Evolutionary conservation across 2,329 filamentous ascomycete genomes (phyloP), one percentile per base, ranked within the genome.

Genomic region (Aspergillus sclerotialis): DNA sequence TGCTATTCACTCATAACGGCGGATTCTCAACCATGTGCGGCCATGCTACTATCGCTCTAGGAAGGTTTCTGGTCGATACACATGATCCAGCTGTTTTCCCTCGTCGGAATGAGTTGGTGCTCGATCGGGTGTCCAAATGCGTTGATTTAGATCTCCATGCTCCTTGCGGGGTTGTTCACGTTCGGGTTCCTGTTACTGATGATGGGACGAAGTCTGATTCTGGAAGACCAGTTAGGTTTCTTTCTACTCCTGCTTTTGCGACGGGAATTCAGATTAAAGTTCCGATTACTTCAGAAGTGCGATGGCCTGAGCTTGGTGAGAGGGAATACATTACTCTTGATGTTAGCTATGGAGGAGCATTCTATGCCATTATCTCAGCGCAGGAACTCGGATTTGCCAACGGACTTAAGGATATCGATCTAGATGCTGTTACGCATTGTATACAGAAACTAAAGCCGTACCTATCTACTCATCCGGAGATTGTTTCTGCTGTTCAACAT

Each of bases 21-120:
- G 68, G 66, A 1, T 72, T 65, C 32, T 69, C 65, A 6, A 71
- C 67, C 4, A 71, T 72, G 58, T 72, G 69, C 39, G 70, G 70
- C 3, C 70, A 73, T 44, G 69, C 68, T 3, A 72, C 69, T 0
- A 67, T 74, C 29, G 70, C 70, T 0, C 43, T 73, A 9, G 68
- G 68, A 2, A 55, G 65, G 3, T 67, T 63, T 32, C 47, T 67
- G 0, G 53, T 68, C 13, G 66, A 69, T 36, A 58, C 57, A 3
- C 51, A 63, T 35, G 64, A 68, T 35, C 15, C 45, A 12, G 34
- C 17, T 8, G 48, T 68, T 10, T 71, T 71, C 35, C 60, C 66
- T 0, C 45, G 44, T 5, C 50, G 65, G 4, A 37, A 52, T 3
- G 34, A 54, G 1, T 37, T 70, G 12, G 28, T 38, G 2, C 44